Evolutionary conservation across 306 rosid species (phyloP).

Genomic region (Cotoneaster glaucophyllus): DNA sequence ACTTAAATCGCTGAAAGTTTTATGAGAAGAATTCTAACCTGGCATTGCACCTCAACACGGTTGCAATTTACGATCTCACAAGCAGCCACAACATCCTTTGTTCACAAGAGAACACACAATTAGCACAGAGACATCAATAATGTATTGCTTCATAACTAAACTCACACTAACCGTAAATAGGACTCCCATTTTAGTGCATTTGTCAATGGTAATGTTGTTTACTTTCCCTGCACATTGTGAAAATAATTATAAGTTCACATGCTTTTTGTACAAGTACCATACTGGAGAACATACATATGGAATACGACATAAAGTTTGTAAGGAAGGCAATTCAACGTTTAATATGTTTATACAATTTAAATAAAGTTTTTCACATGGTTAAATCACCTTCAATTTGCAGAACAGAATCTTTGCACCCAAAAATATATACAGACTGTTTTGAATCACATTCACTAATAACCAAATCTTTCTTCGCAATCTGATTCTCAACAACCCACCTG

Average conservation of each 20-base stretch:
- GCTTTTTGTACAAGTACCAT: constrained; percentile 12
- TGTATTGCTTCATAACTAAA: constrained; percentile 17
- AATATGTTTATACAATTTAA: neutral
- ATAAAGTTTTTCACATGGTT: neutral
- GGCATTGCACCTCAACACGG: constrained; percentile 93
- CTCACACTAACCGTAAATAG: constrained; percentile 64
- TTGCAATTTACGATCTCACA: constrained; percentile 91
- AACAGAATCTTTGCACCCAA: constrained; percentile 96
- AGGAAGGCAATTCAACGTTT: neutral
- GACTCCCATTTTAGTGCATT: constrained; percentile 87
- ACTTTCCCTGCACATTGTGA: constrained; percentile 74
- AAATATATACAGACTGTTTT: constrained; percentile 86
- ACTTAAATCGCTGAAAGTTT: neutral
- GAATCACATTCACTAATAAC: constrained; percentile 87
- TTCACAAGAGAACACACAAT: constrained; percentile 19
- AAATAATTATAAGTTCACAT: constrained; percentile 2
- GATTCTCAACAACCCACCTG: constrained; percentile 99
- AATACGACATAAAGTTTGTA: neutral
- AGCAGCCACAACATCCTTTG: constrained; percentile 98
- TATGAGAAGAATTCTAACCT: constrained; percentile 40
- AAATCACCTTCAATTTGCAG: constrained; percentile 80
- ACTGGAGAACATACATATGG: neutral
- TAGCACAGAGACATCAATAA: constrained; percentile 9
- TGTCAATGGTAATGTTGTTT: constrained; percentile 92
- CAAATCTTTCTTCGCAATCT: constrained; percentile 74